Evolutionary conservation across 345 rosid genomes (phyloP).

Genomic region (Melaleuca alternifolia): DNA sequence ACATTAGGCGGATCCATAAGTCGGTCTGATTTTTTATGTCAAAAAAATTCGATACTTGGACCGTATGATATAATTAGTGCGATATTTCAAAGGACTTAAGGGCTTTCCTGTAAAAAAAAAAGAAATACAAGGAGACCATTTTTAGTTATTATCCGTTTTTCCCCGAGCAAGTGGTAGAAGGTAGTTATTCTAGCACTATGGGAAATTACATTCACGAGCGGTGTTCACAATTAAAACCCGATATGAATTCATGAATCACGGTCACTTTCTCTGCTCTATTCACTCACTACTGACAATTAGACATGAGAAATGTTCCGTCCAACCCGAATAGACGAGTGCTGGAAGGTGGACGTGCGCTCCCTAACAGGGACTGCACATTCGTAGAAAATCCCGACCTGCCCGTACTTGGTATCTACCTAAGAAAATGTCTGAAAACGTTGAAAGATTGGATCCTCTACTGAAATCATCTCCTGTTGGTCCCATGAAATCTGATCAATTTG

Average conservation of each 20-base stretch:
- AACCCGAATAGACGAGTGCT: not conserved
- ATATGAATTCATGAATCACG: fast-evolving
- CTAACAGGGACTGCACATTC: not conserved
- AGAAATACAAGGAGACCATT: too few relatives aligned
- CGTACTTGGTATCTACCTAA: not conserved
- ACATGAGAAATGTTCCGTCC: not conserved
- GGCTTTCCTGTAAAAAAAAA: too few relatives aligned
- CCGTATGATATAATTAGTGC: too few relatives aligned
- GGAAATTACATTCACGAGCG: not conserved
- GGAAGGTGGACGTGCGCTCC: not conserved
- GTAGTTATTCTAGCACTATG: not conserved
- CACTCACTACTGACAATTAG: not conserved
- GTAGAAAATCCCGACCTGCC: not conserved
- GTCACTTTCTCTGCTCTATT: not conserved
- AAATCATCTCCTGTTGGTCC: too few relatives aligned
- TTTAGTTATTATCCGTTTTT: too few relatives aligned
- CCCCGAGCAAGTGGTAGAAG: too few relatives aligned
- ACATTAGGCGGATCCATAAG: not conserved
- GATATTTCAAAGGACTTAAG: too few relatives aligned
- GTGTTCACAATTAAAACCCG: fast-evolving
- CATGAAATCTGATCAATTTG: too few relatives aligned
- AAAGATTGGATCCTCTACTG: too few relatives aligned
- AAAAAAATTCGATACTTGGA: not conserved
- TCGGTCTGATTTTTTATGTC: not conserved
- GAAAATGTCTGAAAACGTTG: too few relatives aligned